A percentile compares a stretch with the other conserved stretches of the same genome.
Conservation (phyloP, 2,329 filamentous ascomycete species). For the Aureobasidium sp. region DNA sequence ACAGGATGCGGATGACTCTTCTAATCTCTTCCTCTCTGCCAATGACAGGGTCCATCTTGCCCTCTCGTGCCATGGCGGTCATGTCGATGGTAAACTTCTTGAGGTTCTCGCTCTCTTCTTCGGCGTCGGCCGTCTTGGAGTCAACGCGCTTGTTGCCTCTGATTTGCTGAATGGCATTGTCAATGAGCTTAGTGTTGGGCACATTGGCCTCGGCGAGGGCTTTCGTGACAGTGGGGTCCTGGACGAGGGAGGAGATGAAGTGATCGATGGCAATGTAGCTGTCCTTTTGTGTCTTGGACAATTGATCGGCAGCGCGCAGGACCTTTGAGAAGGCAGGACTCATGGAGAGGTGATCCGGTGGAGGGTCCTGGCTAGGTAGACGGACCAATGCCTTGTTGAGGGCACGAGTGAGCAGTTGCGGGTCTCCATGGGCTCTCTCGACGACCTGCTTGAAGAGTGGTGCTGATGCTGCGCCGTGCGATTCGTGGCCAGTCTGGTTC, state of each 20-base stretch:
- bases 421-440: constrained; percentile 86
- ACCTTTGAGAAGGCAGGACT: constrained; percentile 75
- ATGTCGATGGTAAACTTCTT: constrained; percentile 99
- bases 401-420: constrained; percentile 76
- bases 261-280: constrained; percentile 92
- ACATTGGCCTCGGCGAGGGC: constrained; percentile 80
- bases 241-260: constrained; percentile 73
- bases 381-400: constrained; percentile 89
- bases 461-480: constrained; percentile 50
- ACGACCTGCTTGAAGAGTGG: constrained; percentile 94
- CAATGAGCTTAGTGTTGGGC: constrained; percentile 81
- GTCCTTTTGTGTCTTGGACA: constrained; percentile 95
- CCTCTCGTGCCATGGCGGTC: constrained; percentile 91
- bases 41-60: constrained; percentile 96
- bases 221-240: constrained; percentile 66
- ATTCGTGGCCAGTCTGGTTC: constrained; percentile 50
- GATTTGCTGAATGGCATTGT: constrained; percentile 84
- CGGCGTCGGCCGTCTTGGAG: constrained; percentile 88
- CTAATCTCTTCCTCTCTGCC: constrained; percentile 93
- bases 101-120: constrained; percentile 88
- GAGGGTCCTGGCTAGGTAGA: constrained; percentile 87
- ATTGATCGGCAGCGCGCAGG: constrained; percentile 72
- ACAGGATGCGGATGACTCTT: constrained; percentile 83
- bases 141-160: constrained; percentile 89
- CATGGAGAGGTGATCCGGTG: constrained; percentile 78